Evolutionary conservation across 345 rosid species (phyloP), one percentile per base, ranked within the genome.

Genomic region (Gossypium ekmanianum): DNA sequence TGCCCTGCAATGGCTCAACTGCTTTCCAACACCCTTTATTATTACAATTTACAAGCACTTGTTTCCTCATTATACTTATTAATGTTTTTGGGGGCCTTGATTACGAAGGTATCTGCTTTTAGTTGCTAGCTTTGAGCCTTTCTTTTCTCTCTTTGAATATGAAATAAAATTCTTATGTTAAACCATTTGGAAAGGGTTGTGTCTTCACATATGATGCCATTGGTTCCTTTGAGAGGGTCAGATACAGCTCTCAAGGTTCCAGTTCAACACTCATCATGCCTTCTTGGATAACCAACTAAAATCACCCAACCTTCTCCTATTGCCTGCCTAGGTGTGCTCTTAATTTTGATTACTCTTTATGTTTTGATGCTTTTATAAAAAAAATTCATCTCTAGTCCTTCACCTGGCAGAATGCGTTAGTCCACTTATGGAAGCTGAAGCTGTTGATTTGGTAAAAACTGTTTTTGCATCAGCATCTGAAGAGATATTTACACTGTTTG

Each of bases 41-140:
- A 34, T 80, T 5, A 34, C 7, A 34, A 34, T 34, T 34, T 95
- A 88, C 81, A 95, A 95, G 74, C 90, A 98, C 2, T 95, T 93
- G 87, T 95, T 95, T 74, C 99, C 99, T 2, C 93, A 95, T 76
- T 95, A 95, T 81, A 81, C 97, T 14, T 95, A 34, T 95, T 50
- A 95, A 95, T 68, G 97, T 95, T 75, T 85, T 95, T 2, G 98
- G 94, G 68, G 99, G 99, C 77, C 96, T 95, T 78, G 99, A 95
- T 71, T 85, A 78, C 6, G 90, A 95, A 85, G 99, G 98, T 91
- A 81, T 27, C 13, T 22, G 17, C 51, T 47, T 11, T 47, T 11
- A 47, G 51, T 47, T 47, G 14, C 51, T 47, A 47, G 51, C 13
- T 47, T 47, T 47, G 11, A 20, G 13, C 51, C 51, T 11, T 47